Percentiles rank a stretch among this genome's conserved stretches.
phyloP scores from a whole-genome alignment of 495 filamentous ascomycete genomes.

The Umbilicaria muhlenbergii region DNA sequence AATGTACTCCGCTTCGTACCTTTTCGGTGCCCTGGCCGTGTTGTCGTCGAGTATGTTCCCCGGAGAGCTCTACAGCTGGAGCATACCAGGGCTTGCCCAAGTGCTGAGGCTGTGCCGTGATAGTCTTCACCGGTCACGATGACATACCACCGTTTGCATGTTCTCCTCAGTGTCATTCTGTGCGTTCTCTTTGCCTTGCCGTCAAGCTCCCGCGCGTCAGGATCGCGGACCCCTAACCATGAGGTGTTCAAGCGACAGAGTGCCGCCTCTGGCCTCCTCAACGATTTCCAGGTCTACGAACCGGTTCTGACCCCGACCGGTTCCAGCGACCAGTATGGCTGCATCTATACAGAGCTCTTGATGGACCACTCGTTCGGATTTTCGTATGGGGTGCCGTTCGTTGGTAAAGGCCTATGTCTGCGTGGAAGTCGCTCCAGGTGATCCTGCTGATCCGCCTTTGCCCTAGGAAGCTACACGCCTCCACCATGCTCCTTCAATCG shows the following conservation, averaged over 20 bases:
- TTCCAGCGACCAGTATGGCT: conserved; percentile 27
- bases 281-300: conserved; percentile 55
- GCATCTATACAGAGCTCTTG: conserved; percentile 30
- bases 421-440: not conserved
- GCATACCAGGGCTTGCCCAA: no score
- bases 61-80: no score
- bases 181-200: no score
- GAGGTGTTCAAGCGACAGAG: conserved; percentile 6
- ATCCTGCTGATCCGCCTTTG: not conserved
- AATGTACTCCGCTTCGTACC: no score
- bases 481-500: conserved; percentile 61
- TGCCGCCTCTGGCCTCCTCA: conserved; percentile 20
- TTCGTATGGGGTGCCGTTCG: conserved; percentile 66
- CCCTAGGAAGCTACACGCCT: conserved; percentile 48
- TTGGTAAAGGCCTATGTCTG: conserved; percentile 33
- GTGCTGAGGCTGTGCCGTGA: no score
- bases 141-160: no score
- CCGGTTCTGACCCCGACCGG: conserved; percentile 35
- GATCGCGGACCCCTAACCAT: conserved; percentile 3
- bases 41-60: no score
- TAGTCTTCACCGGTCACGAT: no score
- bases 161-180: no score
- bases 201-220: no score
- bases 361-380: conserved; percentile 61
- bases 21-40: no score